Base-by-base conservation (phyloP, 2,329 filamentous ascomycete species). In the Diaporthe sp. region DNA sequence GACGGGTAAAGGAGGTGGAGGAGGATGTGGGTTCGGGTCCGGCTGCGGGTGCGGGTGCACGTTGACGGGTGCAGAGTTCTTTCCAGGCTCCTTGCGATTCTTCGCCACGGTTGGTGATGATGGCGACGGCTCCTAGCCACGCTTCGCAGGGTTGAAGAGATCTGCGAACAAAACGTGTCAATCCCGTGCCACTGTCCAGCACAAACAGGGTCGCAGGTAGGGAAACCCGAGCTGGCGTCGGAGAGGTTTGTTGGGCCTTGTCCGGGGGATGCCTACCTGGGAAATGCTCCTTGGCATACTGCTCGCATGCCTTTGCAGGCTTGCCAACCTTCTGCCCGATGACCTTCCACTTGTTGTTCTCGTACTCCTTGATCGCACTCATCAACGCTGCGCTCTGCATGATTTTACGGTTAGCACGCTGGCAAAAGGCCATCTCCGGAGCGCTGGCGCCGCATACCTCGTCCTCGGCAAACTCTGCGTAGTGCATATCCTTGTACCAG, bases 401-500 rank as follows among this genome's bases (percentile, higher is more conserved):
- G 35, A 55, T 54, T 54, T 33, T 60, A 58, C 47, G 52, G 72
- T 72, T 38, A 72, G 73, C 38, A 60, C 5, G 13, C 54, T 42
- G 38, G 12, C 67, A 57, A 67, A 57, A 7, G n/a, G 15, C 12
- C 17, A 33, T 52, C 38, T 28, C 28, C 3, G 54, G 17, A 42
- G 66, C 25, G 47, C 47, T 55, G 25, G 74, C 67, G 78, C 78
- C 79, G 85, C 87, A 83, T 89, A 97, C 95, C 91, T 98, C 97
- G 82, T 98, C 95, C 87, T 98, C 96, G 67, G 95, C 96, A 83
- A 99, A 98, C 82, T 98, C 97, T 78, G 97, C 97, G 83, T 98
- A 98, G 83, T 99, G 97, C 97, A 99, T 99, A 80, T 99, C 97
- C 94, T 98, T 98, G 85, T 99, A 98, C 96, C 97, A 99, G 84